Evolutionary conservation across 768 basidiomycete species (phyloP), one percentile per base, ranked within the genome.

Genomic region (Podaxis sp.): DNA sequence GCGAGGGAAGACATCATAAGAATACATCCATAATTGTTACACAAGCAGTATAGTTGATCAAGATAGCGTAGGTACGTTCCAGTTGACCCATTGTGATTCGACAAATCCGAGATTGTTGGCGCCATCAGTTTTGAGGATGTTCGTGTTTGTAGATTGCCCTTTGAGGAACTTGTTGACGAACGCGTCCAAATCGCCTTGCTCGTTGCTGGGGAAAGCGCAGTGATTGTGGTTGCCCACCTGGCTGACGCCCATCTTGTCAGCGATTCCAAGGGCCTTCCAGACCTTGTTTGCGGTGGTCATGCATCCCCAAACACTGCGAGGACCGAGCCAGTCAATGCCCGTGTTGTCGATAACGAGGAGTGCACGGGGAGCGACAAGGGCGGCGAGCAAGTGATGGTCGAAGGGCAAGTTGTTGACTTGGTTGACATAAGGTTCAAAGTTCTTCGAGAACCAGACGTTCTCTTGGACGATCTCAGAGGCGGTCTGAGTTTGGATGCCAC

Each of bases 391-490:
- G 69, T 87, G 85, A 72, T 87, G 85, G 72, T 87, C 85, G 71
- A 79, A 80, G 11, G 84, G 83, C n/a, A 87, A 79, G 57, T 65
- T 68, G 67, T 71, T 70, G 33, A 85, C 73, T 46, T 74, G 70
- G 70, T 76, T 79, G 6, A 79, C 80, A 71, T 76, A 85, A 59
- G 74, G 72, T 58, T 79, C 72, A 72, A 85, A 85, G 56, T 67
- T 69, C 17, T 77, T 73, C 29, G 81, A 82, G 79, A 85, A 84
- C 85, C 85, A 87, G 36, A 84, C 84, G 70, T 87, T 85, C 75
- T 87, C 85, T 46, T 71, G 72, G 59, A 87, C 80, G 66, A 87
- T 87, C 69, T 87, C 81, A 4, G 77, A 76, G 3, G 84, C 83
- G 5, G 82, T 83, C 71, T 87, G 85, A 2, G 81, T 81, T 54